Evolutionary conservation across 257 asterid genomes (phyloP).

Genomic region (Striga asiatica): DNA sequence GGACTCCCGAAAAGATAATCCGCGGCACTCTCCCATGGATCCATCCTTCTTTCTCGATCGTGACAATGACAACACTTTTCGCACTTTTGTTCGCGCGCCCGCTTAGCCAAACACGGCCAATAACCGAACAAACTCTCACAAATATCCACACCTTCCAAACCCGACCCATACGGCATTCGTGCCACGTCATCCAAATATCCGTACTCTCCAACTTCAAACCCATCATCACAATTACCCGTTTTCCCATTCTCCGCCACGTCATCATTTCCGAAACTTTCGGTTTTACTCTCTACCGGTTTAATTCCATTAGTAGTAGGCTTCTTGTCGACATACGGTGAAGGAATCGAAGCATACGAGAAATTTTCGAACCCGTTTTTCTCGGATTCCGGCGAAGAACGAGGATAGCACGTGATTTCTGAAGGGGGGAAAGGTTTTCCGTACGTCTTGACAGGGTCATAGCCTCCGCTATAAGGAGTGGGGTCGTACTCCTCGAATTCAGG

Average conservation of each 20-base stretch:
- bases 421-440: slow-evolving; percentile 82
- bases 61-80: slow-evolving; percentile 15
- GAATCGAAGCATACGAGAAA: slow-evolving; percentile 31
- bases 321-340: slow-evolving; percentile 36
- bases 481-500: slow-evolving; percentile 1
- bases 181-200: slow-evolving; percentile 20
- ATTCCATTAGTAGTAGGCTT: slow-evolving; percentile 9
- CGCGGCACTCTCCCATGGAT: slow-evolving; percentile 56
- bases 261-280: background rate
- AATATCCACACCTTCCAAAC: slow-evolving; percentile 66
- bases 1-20: slow-evolving; percentile 79
- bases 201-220: slow-evolving; percentile 12
- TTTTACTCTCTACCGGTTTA: slow-evolving; percentile 8
- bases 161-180: slow-evolving; percentile 54
- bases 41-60: slow-evolving; percentile 22
- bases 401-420: slow-evolving; percentile 55
- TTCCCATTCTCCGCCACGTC: background rate
- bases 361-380: slow-evolving; percentile 8
- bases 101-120: slow-evolving; percentile 74
- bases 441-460: slow-evolving; percentile 42
- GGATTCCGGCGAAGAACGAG: slow-evolving; percentile 28
- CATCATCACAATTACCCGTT: background rate
- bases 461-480: slow-evolving; percentile 71
- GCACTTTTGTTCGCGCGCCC: slow-evolving; percentile 11
- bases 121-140: slow-evolving; percentile 77